A percentile compares a stretch with the other conserved stretches of the same genome.
phyloP scores from a whole-genome alignment of 2,329 filamentous ascomycete species.

The Beauveria bassiana region DNA sequence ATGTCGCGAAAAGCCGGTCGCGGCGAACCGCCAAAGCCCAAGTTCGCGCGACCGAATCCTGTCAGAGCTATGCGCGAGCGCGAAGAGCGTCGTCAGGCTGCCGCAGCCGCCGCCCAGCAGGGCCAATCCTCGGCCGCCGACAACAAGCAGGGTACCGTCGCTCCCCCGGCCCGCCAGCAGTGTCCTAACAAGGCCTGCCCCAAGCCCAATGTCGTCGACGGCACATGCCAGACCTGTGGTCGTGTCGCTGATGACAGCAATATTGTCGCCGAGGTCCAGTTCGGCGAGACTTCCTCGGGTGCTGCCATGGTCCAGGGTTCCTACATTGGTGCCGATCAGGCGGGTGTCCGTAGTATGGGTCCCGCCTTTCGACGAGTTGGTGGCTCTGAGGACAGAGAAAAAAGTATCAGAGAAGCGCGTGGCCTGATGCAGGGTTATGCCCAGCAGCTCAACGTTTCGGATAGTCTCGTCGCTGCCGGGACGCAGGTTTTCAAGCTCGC shows the following conservation, averaged over 20 bases:
- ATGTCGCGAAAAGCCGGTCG: conserved; percentile 30
- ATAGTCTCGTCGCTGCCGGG: conserved; percentile 56
- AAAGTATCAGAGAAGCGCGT: conserved; percentile 50
- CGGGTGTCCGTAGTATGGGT: conserved; percentile 61
- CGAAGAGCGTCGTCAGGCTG: conserved; percentile 36
- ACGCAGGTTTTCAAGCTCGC: conserved; percentile 71
- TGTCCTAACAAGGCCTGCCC: conserved; percentile 55
- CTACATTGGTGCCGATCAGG: conserved; percentile 79
- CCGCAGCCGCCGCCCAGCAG: conserved; percentile 20
- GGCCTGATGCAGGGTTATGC: conserved; percentile 56
- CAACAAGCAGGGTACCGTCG: conserved; percentile 24
- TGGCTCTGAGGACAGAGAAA: conserved; percentile 50
- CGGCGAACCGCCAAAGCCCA: conserved; percentile 27
- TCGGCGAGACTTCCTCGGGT: conserved; percentile 79
- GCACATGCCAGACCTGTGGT: conserved; percentile 77
- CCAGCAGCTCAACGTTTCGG: conserved; percentile 50
- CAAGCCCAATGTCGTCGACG: conserved; percentile 55
- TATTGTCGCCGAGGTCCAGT: conserved; percentile 86
- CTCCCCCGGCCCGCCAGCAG: conserved; percentile 30
- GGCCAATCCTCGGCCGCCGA: conserved; percentile 21
- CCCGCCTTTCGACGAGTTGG: conserved; percentile 54
- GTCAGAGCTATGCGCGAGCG: conserved; percentile 46
- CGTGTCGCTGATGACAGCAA: conserved; percentile 76
- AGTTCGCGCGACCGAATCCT: conserved; percentile 37
- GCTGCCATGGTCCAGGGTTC: conserved; percentile 87